A percentile compares a stretch with the other conserved stretches of the same genome.
Conservation (phyloP, 345 rosid species). For the Gossypium herbaceum region DNA sequence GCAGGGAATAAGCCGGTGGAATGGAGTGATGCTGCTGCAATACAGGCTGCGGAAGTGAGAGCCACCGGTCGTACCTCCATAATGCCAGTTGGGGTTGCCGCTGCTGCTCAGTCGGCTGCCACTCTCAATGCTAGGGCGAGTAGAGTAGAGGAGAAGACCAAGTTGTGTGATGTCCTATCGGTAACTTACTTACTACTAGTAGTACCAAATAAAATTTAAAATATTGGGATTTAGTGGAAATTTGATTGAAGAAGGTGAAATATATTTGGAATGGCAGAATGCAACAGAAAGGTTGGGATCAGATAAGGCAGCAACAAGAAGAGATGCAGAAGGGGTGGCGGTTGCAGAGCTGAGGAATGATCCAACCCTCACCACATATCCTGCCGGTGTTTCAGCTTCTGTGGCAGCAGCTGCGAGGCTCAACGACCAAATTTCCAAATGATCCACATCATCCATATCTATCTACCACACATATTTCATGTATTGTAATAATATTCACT, state of each 20-base stretch:
- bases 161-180: conserved; percentile 54
- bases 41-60: conserved; percentile 85
- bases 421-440: conserved; percentile 32
- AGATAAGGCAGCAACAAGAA: conserved; percentile 56
- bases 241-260: no score
- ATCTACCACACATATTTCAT: background rate
- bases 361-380: conserved; percentile 61
- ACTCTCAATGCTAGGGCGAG: conserved; percentile 48
- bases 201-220: no score
- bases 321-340: conserved; percentile 76
- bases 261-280: conserved; percentile 34
- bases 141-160: conserved; percentile 52
- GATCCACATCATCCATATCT: background rate
- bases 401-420: conserved; percentile 72
- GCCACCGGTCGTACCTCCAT: conserved; percentile 70
- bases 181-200: conserved; percentile 25
- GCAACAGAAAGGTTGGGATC: conserved; percentile 56
- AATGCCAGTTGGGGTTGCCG: conserved; percentile 61
- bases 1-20: conserved; percentile 77
- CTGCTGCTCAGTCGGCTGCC: conserved; percentile 79
- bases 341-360: conserved; percentile 82
- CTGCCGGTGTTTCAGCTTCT: conserved; percentile 65
- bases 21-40: conserved; percentile 86
- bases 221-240: no score
- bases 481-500: no score